Evolutionary conservation across 306 rosid species (phyloP), one percentile per base, ranked within the genome.

Genomic region (Dalbergia cochinchinensis): DNA sequence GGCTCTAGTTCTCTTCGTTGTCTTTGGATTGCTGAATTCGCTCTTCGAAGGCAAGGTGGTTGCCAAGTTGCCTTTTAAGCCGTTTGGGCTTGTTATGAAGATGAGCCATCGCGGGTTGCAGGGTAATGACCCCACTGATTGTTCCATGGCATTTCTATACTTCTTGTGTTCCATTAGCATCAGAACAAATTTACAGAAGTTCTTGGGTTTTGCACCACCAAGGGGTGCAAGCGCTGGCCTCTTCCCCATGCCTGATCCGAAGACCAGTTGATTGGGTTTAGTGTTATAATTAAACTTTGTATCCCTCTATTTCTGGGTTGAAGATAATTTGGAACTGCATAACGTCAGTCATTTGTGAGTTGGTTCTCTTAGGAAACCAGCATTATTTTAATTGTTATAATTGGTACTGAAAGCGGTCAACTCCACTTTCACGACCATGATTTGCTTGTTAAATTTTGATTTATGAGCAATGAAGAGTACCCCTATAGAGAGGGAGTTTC

Each of bases 241-340:
- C 77, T 96, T 96, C 81, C 99, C 99, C 57, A 75, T 96, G 89
- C 98, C 99, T n/a, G 97, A 96, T 77, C 94, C 93, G 11, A 96
- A 96, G 85, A 91, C 97, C 85, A 96, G 80, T 83, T 96, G 90
- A 92, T 73, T 45, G 48, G 72, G 66, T 59, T 79, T 53, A 6
- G 51, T 59, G 67, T 50, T 9, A 48, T 79, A 31, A 77, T 19
- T 63, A 9, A 79, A 12, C 60, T 37, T 59, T 73, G 55, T 26
- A 33, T 67, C 53, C 59, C 15, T 48, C 8, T 42, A 54, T 81
- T 62, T 65, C 64, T 66, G 60, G 84, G 80, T 37, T 76, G 64
- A 64, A 66, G 83, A 78, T 73, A 37, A 78, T 65, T 14, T 60
- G 81, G 79, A 85, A 53, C 78, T 77, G 74, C 84, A 69, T 73